Base-by-base conservation (phyloP, 2,329 filamentous ascomycete species). In the Dothidotthia symphoricarpi region DNA sequence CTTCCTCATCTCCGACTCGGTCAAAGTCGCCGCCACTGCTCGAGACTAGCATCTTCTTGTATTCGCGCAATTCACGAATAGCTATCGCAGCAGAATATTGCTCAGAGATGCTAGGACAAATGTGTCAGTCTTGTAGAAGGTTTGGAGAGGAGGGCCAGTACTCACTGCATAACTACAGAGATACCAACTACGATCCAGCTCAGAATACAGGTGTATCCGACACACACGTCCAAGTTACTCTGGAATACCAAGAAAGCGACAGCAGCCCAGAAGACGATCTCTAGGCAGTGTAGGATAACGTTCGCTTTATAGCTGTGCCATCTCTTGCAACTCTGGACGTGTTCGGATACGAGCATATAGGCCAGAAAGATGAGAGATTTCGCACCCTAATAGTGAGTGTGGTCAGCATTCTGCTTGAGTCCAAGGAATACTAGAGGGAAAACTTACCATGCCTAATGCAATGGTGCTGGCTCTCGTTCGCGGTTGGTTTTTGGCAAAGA, bases 241-340 rank as follows among this genome's bases (percentile, higher is more conserved):
- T 49, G 42, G 8, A 59, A 43, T 11, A 47, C 36, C 3, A 69
- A 33, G 25, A 66, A 57, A 4, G 64, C 49, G 6, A 69, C 63
- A 4, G 57, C 64, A 12, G 57, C 56, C 69, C 71, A 73, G 47
- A 72, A 72, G 11, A 72, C 55, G 11, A 68, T 45, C 44, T 74
- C 70, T 12, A 73, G 49, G 30, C 44, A 55, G 51, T 69, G 70
- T 38, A 73, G 55, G 24, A 72, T 67, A 4, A 57, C 46, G 47
- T 70, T 63, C 4, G 69, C 69, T 50, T 71, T 73, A 5, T 67
- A 50, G 47, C 61, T 69, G 17, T 46, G 56, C 67, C 67, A 73
- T 37, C 54, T 58, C 10, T 53, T 41, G 35, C 71, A 58, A 1
- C 46, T 43, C 4, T 41, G 26, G 10, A 62, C 45, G 39, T 70